Evolutionary conservation across 305 asterid genomes (phyloP).

Genomic region (Fraxinus baroniana): DNA sequence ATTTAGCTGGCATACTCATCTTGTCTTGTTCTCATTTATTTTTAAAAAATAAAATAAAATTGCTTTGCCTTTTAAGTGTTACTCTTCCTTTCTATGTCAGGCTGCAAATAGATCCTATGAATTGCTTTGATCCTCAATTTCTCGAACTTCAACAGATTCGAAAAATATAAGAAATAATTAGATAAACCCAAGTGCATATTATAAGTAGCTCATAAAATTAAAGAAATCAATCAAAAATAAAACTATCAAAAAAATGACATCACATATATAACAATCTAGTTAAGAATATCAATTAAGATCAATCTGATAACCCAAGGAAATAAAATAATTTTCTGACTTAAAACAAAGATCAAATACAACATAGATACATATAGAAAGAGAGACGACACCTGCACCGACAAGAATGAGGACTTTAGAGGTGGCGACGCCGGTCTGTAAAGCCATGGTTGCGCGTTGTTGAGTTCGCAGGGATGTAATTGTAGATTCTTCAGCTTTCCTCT

Average conservation of each 20-base stretch:
- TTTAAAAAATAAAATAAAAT: background rate
- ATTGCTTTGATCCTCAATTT: conserved; percentile 14
- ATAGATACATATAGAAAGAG: background rate
- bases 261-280: conserved; percentile 2
- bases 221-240: background rate
- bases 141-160: conserved; percentile 6
- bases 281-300: conserved; percentile 14
- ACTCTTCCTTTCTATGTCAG: conserved; percentile 11
- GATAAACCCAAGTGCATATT: conserved; percentile 11
- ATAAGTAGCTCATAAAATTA: conserved; percentile 14
- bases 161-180: conserved; percentile 5
- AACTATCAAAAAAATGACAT: background rate
- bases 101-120: conserved; percentile 11
- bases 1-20: background rate
- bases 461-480: background rate
- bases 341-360: background rate
- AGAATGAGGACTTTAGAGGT: conserved; percentile 72
- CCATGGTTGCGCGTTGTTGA: conserved; percentile 40
- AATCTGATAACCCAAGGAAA: conserved; percentile 19
- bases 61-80: background rate
- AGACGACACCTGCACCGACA: conserved; percentile 65
- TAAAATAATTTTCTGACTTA: background rate
- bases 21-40: background rate
- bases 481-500: background rate
- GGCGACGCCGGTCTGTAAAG: conserved; percentile 76